Base-by-base conservation (phyloP, 805 yeast genomes). In the Vanderwaltozyma yarrowii region DNA sequence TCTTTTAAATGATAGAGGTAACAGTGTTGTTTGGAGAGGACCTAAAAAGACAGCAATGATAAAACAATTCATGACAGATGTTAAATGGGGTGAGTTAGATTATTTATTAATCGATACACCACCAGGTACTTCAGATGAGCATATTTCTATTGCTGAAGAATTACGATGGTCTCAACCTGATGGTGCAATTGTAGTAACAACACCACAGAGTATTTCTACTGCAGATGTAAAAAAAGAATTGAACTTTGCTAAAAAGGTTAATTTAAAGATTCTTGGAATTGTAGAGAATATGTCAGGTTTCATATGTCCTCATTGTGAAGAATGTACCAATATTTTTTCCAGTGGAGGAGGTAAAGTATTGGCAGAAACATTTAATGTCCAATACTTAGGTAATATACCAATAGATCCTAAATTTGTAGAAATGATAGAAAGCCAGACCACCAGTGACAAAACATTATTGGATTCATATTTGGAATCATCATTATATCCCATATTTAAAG, bases 41-140 rank as follows among this genome's bases (percentile, higher is more conserved):
- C 98, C 99, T 3, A 87, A 89, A 61, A 92, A 94, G 56, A 88
- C 96, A 0, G 96, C 96, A 12, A 92, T 92, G 97, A 83, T 92
- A 27, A 73, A 88, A 44, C 99, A 92, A 62, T 89, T 92, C 55
- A 66, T 94, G 30, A 74, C 76, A 43, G 97, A 92, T 56, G 95
- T 89, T 2, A 74, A 74, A 21, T 92, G 99, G 99, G 95, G 86
- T 0, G 72, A 70, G 15, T 76, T 80, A 50, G 65, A 61, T 31
- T 89, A 83, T 54, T 62, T 89, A 39, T 62, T 92, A 24, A 87
- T 92, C 5, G 99, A 92, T 57, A 92, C 99, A 0, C 99, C 99
- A 1, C 99, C 99, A 0, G 99, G 99, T 0, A 92, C 99, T 0
- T 82, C 95, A 0, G 99, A 92, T 60, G 99, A 92, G 58, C 99